Evolutionary conservation across 2,329 filamentous ascomycete species (phyloP), one percentile per base, ranked within the genome.

Genomic region (Hymenoscyphus infarciens): DNA sequence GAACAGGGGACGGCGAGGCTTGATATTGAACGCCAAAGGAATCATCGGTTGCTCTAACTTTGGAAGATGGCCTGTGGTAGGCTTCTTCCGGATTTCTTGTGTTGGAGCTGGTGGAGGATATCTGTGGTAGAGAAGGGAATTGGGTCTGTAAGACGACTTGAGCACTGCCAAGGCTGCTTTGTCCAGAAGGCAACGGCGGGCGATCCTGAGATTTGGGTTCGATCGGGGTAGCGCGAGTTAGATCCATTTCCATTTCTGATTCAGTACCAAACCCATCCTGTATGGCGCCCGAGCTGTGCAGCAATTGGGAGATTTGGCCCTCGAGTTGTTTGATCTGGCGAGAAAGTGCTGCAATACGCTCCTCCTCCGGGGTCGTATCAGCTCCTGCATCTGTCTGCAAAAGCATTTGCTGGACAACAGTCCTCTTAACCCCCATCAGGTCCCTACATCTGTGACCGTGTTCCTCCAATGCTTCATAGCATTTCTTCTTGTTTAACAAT

Each of bases 121-220:
- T 59, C 52, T 61, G 59, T n/a, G 49, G 59, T 5, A 65, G 31
- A 3, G 66, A 60, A 22, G 71, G 68, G 56, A 71, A 61, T 55
- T 72, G 70, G 16, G 73, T 73, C 54, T 74, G 72, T 35, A 68
- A 60, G 19, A 74, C 68, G 25, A 74, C 60, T 57, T 74, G 73
- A 59, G 70, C 63, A 64, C 69, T 72, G 11, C 64, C 62, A 57
- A 64, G 60, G 13, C 63, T 66, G 62, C 70, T 71, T 16, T 69
- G 67, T 54, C 61, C 63, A 19, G 64, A 63, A 22, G 64, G 60
- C 27, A 27, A 53, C n/a, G 63, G 60, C 27, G 29, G 52, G 13
- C 16, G 33, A 10, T 68, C 67, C 5, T 49, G 45, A n/a, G 22
- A n/a, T 22, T 64, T 69, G 22, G 33, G 27, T 19, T 61, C 68